These are phyloP conservation scores for Penicillium sp. DNA, from an alignment of 2,329 filamentous ascomycete genomes.

Conservation along the genomic window DNA sequence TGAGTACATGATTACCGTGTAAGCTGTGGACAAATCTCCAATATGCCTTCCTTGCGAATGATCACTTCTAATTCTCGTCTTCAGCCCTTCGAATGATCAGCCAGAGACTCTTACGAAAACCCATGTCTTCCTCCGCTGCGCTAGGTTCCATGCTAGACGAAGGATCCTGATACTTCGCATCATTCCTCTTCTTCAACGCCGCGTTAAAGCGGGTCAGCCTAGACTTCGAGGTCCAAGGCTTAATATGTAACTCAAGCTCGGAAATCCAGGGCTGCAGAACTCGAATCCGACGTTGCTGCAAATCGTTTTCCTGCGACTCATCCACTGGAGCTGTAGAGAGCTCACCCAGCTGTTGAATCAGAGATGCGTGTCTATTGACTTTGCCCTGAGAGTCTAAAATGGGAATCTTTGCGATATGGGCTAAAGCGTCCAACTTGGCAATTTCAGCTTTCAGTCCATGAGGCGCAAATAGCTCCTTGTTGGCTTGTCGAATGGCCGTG, in stretches of 20 bases:
- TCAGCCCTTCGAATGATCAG: constrained; percentile 15
- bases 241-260: constrained; percentile 20
- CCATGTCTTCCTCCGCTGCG: neutral
- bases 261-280: constrained; percentile 29
- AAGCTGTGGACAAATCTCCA: too few species aligned
- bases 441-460: constrained; percentile 27
- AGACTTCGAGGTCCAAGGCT: constrained; percentile 23
- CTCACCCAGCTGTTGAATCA: constrained; percentile 16
- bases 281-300: constrained; percentile 13
- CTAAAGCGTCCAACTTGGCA: constrained; percentile 27
- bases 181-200: constrained; percentile 23
- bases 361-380: constrained; percentile 17
- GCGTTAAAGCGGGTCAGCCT: constrained; percentile 24
- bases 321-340: neutral
- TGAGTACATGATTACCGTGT: too few species aligned
- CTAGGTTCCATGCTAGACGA: neutral
- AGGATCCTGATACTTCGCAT: neutral
- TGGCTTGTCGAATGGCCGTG: constrained; percentile 20
- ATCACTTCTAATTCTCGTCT: neutral
- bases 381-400: constrained; percentile 25
- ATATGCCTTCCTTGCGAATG: too few species aligned
- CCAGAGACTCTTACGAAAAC: constrained; percentile 17
- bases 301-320: constrained; percentile 9
- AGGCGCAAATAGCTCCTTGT: constrained; percentile 26
- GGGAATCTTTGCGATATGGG: constrained; percentile 25